Conservation (phyloP, 495 filamentous ascomycete species). For the Barbatosphaeria neglecta region DNA sequence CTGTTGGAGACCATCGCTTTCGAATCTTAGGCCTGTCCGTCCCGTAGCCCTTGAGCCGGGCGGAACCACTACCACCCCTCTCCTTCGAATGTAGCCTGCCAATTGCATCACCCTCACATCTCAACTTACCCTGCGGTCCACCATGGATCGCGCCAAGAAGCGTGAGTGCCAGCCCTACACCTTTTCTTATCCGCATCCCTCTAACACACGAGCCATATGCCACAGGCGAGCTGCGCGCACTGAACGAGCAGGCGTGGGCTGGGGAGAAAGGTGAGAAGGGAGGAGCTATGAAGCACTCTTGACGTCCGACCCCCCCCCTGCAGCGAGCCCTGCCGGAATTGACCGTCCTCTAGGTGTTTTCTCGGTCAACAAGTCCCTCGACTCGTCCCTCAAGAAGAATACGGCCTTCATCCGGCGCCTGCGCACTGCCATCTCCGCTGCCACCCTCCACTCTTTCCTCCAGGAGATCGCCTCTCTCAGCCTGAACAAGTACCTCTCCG, state of each 20-base stretch:
- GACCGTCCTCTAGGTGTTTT: slow-evolving; percentile 55
- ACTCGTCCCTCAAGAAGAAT: slow-evolving; percentile 97
- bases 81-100: slow-evolving; percentile 27
- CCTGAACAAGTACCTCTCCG: slow-evolving; percentile 92
- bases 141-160: slow-evolving; percentile 79
- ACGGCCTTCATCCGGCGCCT: slow-evolving; percentile 97
- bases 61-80: slow-evolving; percentile 4
- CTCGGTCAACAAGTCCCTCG: slow-evolving; percentile 65
- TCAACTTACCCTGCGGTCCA: slow-evolving; percentile 15
- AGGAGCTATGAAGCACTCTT: too few relatives aligned
- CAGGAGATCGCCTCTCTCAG: slow-evolving; percentile 88
- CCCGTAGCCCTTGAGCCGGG: slow-evolving; percentile 26
- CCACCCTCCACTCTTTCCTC: slow-evolving; percentile 69
- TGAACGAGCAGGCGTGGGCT: slow-evolving; percentile 80
- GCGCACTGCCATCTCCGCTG: slow-evolving; percentile 73
- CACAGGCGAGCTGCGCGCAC: slow-evolving; percentile 84
- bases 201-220: too few relatives aligned
- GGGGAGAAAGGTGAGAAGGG: slow-evolving; percentile 64
- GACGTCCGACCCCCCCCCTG: slow-evolving; percentile 3
- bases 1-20: slow-evolving; percentile 31
- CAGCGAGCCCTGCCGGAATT: slow-evolving; percentile 2
- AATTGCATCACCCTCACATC: background rate
- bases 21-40: slow-evolving; percentile 30
- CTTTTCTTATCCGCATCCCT: slow-evolving; percentile 4
- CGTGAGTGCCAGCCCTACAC: slow-evolving; percentile 38